These are phyloP conservation scores for Trypethelium eluteriae DNA, from an alignment of 495 filamentous ascomycete species.

Conservation along the genomic window DNA sequence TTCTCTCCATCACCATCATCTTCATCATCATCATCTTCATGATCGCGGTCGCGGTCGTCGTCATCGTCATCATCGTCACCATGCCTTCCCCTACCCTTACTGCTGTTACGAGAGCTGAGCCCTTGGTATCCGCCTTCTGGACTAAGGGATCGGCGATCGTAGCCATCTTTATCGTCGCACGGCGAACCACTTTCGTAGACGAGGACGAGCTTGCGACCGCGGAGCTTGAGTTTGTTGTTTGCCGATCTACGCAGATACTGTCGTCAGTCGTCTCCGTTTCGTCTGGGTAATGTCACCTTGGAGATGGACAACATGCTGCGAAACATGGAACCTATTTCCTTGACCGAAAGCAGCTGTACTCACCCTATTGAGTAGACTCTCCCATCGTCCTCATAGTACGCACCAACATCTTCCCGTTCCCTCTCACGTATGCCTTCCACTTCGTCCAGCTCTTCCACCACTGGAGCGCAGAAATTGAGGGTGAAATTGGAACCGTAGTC, in stretches of 20 bases:
- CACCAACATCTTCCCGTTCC: slow-evolving; percentile 74
- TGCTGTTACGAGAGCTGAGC: neutral
- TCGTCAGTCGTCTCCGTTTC: slow-evolving; percentile 19
- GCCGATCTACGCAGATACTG: slow-evolving; percentile 47
- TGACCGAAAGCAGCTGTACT: slow-evolving; percentile 25
- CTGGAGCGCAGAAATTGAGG: slow-evolving; percentile 83
- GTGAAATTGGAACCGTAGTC: slow-evolving; percentile 90
- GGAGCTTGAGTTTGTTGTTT: slow-evolving; percentile 61
- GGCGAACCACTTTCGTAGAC: slow-evolving; percentile 88
- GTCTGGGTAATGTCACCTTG: neutral
- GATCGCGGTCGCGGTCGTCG: slow-evolving; percentile 34
- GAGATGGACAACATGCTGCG: neutral
- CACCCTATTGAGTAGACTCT: slow-evolving; percentile 82
- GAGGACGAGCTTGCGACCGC: slow-evolving; percentile 83
- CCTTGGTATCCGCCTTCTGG: neutral
- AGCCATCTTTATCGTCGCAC: slow-evolving; percentile 43
- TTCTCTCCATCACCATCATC: slow-evolving; percentile 37
- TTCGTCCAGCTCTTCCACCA: slow-evolving; percentile 66
- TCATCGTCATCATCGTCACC: slow-evolving; percentile 24
- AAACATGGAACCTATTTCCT: neutral
- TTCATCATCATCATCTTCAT: slow-evolving; percentile 33
- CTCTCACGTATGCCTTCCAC: slow-evolving; percentile 51
- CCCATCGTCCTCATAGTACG: slow-evolving; percentile 69
- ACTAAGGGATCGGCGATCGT: neutral
- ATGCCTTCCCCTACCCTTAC: neutral